Evolutionary conservation across 2,329 filamentous ascomycete species (phyloP), one percentile per base, ranked within the genome.

Genomic region (Cladophialophora yegresii): DNA sequence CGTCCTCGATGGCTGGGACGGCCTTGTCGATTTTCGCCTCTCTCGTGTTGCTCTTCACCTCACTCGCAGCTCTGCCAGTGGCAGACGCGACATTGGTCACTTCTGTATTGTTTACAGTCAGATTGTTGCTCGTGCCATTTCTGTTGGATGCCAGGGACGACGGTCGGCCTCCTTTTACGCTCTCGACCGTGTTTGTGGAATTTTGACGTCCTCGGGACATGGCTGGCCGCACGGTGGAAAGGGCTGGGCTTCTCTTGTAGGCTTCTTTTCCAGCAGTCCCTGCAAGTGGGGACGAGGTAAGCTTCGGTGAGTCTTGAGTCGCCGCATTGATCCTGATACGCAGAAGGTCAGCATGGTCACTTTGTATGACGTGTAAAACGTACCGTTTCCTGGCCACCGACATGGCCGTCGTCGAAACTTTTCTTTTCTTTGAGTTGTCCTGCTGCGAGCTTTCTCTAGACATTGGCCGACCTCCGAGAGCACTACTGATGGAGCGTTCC

Each of bases 181-280:
- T 59, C 22, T 79, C 79, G 58, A 77, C 79, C n/a, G 84, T 83
- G 63, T 86, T 84, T 61, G 85, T 84, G 16, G 90, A 91, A 72
- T 89, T 93, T 73, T 92, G 91, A 72, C 92, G 87, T 43, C 87
- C 86, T 70, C 91, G 86, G 5, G 89, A 87, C 4, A 88, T 87
- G 57, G 85, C 82, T 12, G 90, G 88, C 50, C 89, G 85, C 63
- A 85, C 79, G 32, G 79, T 76, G 64, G 78, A 77, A 6, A 87
- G 87, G 8, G 83, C 85, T 30, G 89, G 89, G 47, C 88, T 90
- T 60, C 80, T 67, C 79, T 82, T 70, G 75, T 80, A 59, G 75
- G 77, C 69, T 78, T 82, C 80, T 70, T 92, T 90, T 28, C 78
- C 77, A 64, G 91, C 85, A n/a, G 83, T 84, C 55, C 86, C 84